These are phyloP conservation scores for Diutina siamensis DNA, from an alignment of 1,139 yeast species.

Conservation along the genomic window DNA sequence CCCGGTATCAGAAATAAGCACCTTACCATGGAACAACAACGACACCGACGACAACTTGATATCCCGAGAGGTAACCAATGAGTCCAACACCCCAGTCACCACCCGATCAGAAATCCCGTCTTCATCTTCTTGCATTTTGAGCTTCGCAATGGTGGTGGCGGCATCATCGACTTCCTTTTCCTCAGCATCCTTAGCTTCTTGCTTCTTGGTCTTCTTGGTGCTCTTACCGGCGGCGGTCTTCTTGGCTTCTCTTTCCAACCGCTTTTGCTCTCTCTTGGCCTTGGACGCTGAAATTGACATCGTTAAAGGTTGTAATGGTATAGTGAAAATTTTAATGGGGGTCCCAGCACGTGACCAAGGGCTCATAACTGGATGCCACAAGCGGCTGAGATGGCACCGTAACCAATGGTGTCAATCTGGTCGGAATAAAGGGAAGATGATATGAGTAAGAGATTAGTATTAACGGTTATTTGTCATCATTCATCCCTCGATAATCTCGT, in stretches of 20 bases:
- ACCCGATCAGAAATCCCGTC: constrained; percentile 95
- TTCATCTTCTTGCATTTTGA: constrained; percentile 87
- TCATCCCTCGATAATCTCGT: too few species aligned
- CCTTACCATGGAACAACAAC: constrained; percentile 94
- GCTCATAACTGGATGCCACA: neutral
- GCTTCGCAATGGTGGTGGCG: constrained; percentile 68
- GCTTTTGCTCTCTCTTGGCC: constrained; percentile 93
- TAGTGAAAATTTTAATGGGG: neutral
- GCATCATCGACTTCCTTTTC: constrained; percentile 51
- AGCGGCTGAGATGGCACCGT: neutral
- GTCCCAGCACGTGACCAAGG: neutral
- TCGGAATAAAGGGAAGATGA: too few species aligned
- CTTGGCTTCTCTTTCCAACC: constrained; percentile 47
- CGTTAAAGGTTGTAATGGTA: neutral
- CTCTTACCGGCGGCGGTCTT: constrained; percentile 67
- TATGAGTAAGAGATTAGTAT: too few species aligned
- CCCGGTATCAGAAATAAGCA: constrained; percentile 80
- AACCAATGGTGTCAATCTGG: too few species aligned
- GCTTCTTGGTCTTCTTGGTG: constrained; percentile 50
- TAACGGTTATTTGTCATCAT: too few species aligned
- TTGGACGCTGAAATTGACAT: constrained; percentile 63
- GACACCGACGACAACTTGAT: constrained; percentile 84
- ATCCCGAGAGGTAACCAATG: constrained; percentile 86
- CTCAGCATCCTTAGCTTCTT: constrained; percentile 44
- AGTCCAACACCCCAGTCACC: constrained; percentile 91